A percentile compares a stretch with the other conserved stretches of the same genome.
These are phyloP conservation scores for Papiliotrema nemorosa DNA, from an alignment of 1,284 basidiomycete genomes.

Conservation along the genomic window DNA sequence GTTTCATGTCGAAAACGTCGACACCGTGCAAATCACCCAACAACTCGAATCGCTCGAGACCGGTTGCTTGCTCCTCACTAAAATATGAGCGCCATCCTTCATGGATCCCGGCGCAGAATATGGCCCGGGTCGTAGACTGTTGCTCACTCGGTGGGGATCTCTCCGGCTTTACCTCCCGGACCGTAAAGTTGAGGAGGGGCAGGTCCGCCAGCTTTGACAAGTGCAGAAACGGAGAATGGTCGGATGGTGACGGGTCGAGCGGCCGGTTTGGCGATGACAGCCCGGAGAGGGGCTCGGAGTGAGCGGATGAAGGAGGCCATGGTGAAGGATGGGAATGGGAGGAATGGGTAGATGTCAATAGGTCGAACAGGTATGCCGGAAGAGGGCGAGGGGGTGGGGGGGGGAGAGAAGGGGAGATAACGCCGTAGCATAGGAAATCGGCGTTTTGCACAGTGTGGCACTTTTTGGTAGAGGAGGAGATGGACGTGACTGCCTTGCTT, in stretches of 20 bases:
- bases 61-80: constrained; percentile 81
- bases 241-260: constrained; percentile 23
- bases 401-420: constrained; percentile 5
- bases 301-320: constrained; percentile 11
- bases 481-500: constrained; percentile 4
- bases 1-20: constrained; percentile 85
- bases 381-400: constrained; percentile 4
- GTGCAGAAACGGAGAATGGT: constrained; percentile 41
- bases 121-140: background rate
- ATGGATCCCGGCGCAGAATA: background rate
- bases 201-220: constrained; percentile 27
- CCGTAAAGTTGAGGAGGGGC: constrained; percentile 39
- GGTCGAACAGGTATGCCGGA: background rate
- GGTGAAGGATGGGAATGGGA: background rate
- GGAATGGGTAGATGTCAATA: background rate
- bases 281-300: constrained; percentile 22
- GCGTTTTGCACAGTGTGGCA: constrained; percentile 1
- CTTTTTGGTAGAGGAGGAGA: background rate
- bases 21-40: constrained; percentile 83
- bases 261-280: constrained; percentile 15
- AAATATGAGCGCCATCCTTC: constrained; percentile 3
- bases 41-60: constrained; percentile 92
- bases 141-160: constrained; percentile 48
- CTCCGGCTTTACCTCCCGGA: constrained; percentile 42
- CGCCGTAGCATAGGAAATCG: background rate